Base-by-base conservation (phyloP, 371 early-diverging fungal species). In the Saksenaea vasiformis region DNA sequence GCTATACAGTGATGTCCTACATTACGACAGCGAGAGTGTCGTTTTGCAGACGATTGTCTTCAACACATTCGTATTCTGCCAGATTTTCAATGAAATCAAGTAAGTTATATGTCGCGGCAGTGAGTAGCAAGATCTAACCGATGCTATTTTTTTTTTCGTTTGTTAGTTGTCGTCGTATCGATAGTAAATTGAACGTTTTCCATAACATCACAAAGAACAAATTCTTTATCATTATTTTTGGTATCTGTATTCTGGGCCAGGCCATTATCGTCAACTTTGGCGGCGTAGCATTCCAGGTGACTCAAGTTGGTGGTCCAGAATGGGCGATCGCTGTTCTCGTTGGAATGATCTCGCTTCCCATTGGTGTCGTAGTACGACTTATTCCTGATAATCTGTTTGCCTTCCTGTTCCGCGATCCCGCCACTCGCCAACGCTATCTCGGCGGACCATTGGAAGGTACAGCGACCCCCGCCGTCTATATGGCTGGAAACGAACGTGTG, bases 61-160 rank as follows among this genome's bases (percentile, higher is more conserved):
- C 75, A 91, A 90, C 67, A 83, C 89, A 1, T 91, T 91, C 69
- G 87, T 90, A 8, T 85, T 88, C 61, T 63, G 90, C 53, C 92
- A 90, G 66, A 77, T 91, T 38, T 90, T 88, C 66, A 90, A 90
- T 76, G 86, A 85, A 61, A 60, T 87, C 70, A 87, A 87, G 78
- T 78, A 68, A 69, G 75, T 68, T 14, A 4, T 27, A 14, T 37
- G 2, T 27, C n/a, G 31, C 8, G n/a, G 15, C 19, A 26, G 7
- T 53, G 10, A 17, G 26, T 3, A 22, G 22, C 15, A 24, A 7
- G 4, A 22, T n/a, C 38, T 36, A 34, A 56, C 56, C 5, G 14
- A 41, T 5, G 19, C 5, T 7, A 54, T n/a, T 22, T 53, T 37
- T 26, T 35, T 36, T 54, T 53, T 51, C 44, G 27, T 61, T 61